Evolutionary conservation across 768 basidiomycete genomes (phyloP), one percentile per base, ranked within the genome.

Genomic region (Tulasnella sp.): DNA sequence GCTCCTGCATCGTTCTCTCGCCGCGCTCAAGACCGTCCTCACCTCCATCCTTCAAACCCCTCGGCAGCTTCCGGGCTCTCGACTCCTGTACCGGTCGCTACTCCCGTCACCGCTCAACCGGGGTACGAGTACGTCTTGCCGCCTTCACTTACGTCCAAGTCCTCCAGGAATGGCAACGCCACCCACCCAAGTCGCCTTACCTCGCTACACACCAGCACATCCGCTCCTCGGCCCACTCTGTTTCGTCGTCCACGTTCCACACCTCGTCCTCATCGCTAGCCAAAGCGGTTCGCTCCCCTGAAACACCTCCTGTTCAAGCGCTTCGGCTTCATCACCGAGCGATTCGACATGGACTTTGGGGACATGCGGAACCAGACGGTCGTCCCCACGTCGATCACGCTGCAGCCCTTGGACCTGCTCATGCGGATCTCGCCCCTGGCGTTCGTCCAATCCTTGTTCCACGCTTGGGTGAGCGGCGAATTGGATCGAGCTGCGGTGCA

Each of bases 371-470:
- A 46, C 14, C 40, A 74, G 8, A 40, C 4, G 20, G 72, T 46
- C n/a, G 37, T 76, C 24, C 1, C 40, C 31, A 75, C 48, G 0
- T 46, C 78, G 2, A 78, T 80, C 73, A 85, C 85, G 76, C 85
- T 93, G 72, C 93, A 93, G 81, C 95, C 97, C 1, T 89, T 98
- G 54, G 96, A 96, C 83, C 90, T 98, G 34, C 89, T 99, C 41
- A 91, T 93, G 82, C 91, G 96, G 75, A 95, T 99, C 89, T 94
- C 94, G 0, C 97, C 96, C 0, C 89, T 99, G 54, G 97, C 98
- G 1, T 95, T 96, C 86, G 88, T 95, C 73, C 93, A 99, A 85
- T 96, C 96, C 83, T 88, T 94, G 16, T 83, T 93, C 5, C 90
- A 95, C 50, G 96, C 96, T 0, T 4, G 93, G 84, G 85, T 90